A percentile compares a stretch with the other conserved stretches of the same genome.
Evolutionary conservation across 1,139 yeast genomes (phyloP).

Genomic region (Pichia sp.): DNA sequence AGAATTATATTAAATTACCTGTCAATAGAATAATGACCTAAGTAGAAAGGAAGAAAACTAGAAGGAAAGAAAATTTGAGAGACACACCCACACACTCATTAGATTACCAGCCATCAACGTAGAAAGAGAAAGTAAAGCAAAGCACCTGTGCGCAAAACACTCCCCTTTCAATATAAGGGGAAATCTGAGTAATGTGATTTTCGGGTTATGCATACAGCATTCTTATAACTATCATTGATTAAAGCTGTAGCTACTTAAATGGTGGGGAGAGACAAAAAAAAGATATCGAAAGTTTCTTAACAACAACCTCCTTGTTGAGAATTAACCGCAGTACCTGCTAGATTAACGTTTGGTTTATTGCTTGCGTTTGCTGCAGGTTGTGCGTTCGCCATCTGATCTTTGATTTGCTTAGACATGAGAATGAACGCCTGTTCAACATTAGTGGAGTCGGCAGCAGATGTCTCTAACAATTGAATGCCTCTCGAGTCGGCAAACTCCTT

Average conservation of each 20-base stretch:
- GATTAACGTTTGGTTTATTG: constrained; percentile 71
- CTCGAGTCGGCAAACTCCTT: constrained; percentile 97
- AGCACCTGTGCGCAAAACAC: neutral
- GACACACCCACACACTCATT: neutral
- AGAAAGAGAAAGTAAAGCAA: neutral
- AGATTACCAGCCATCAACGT: neutral
- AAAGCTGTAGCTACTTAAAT: neutral
- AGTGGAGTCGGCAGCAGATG: constrained; percentile 91
- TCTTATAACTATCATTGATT: neutral
- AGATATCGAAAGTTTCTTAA: constrained; percentile 31
- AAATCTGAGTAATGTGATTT: neutral
- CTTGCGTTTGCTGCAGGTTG: constrained; percentile 44
- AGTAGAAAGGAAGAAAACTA: neutral
- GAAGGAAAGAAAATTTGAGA: neutral
- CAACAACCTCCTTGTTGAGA: constrained; percentile 75
- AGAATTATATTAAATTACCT: neutral
- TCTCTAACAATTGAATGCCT: constrained; percentile 93
- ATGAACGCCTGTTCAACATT: constrained; percentile 98
- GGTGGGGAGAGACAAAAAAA: neutral
- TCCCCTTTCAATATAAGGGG: neutral
- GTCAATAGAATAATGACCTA: neutral
- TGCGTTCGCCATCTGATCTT: constrained; percentile 84
- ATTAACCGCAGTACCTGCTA: constrained; percentile 84
- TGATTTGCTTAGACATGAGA: constrained; percentile 98
- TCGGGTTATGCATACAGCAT: neutral